These are phyloP conservation scores for Helicostylum pulchrum DNA, from an alignment of 192 early-diverging fungal genomes.

Conservation along the genomic window DNA sequence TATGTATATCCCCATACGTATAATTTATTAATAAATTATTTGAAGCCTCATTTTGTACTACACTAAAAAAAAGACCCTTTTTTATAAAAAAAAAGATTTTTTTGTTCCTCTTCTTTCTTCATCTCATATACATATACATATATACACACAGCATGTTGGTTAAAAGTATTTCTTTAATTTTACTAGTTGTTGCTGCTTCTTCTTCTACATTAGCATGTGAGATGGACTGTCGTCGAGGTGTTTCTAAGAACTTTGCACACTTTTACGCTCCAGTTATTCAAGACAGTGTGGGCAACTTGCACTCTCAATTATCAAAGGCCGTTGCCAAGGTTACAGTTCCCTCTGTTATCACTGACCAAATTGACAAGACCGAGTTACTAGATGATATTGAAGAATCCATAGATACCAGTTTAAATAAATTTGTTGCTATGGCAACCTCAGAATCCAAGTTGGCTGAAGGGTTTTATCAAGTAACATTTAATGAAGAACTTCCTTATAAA, in stretches of 20 bases:
- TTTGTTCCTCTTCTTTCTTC: constrained; percentile 9
- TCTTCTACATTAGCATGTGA: constrained; percentile 43
- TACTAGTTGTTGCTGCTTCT: constrained; percentile 8
- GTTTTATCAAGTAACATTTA: constrained; percentile 45
- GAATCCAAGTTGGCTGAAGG: constrained; percentile 34
- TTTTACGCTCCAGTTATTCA: constrained; percentile 40
- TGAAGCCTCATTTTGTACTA: background rate
- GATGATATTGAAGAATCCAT: constrained; percentile 22
- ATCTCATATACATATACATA: background rate
- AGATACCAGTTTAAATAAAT: constrained; percentile 17
- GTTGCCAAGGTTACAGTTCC: constrained; percentile 29
- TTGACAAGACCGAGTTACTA: constrained; percentile 16
- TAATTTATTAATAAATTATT: background rate
- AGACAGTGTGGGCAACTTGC: constrained; percentile 27
- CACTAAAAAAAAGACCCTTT: too few species aligned
- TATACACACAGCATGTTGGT: constrained; percentile 19
- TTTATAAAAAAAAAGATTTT: constrained; percentile 4
- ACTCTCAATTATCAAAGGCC: constrained; percentile 18
- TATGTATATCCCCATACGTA: background rate
- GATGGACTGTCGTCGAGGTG: constrained; percentile 46
- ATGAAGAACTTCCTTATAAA: constrained; percentile 48
- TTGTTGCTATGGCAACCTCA: constrained; percentile 19
- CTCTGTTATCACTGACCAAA: constrained; percentile 17
- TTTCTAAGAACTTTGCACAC: constrained; percentile 43
- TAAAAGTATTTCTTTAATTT: background rate